Conservation (phyloP, 768 basidiomycete species). For the Boletus reticuloceps region DNA sequence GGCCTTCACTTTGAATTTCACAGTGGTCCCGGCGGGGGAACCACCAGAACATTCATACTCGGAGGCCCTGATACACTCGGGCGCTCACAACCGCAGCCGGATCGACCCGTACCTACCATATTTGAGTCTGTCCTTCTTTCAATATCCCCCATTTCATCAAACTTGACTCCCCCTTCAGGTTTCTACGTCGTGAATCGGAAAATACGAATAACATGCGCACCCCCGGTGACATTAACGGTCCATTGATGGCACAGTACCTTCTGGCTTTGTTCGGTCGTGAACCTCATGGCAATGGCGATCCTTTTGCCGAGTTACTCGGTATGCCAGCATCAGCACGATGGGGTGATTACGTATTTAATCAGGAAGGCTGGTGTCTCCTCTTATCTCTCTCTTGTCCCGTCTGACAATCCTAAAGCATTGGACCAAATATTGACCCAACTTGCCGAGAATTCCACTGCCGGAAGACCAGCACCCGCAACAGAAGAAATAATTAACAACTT, state of each 20-base stretch:
- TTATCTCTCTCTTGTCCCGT: not conserved
- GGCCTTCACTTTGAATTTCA: conserved; percentile 38
- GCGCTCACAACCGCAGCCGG: conserved; percentile 27
- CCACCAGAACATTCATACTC: conserved; percentile 35
- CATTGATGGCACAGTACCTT: conserved; percentile 72
- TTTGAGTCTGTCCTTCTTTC: conserved; percentile 44
- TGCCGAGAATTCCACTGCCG: conserved; percentile 75
- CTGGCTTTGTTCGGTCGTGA: conserved; percentile 52
- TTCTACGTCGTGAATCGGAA: conserved; percentile 29
- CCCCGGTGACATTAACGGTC: conserved; percentile 49
- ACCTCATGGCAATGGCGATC: conserved; percentile 35
- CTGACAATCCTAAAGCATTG: conserved; percentile 47
- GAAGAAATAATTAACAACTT: conserved; percentile 74
- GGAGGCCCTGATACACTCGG: conserved; percentile 33
- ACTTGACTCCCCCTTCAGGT: conserved; percentile 26
- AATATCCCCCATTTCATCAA: not conserved
- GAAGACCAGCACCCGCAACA: conserved; percentile 80
- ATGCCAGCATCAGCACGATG: conserved; percentile 54
- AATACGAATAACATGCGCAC: conserved; percentile 18
- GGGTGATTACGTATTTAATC: conserved; percentile 92
- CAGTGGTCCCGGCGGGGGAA: conserved; percentile 26
- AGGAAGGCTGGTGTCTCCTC: conserved; percentile 60
- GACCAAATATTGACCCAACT: conserved; percentile 85
- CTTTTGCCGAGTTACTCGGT: conserved; percentile 43
- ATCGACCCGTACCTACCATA: conserved; percentile 39